Conservation (phyloP, 148 eudicot species). For the Selenicereus undatus region DNA sequence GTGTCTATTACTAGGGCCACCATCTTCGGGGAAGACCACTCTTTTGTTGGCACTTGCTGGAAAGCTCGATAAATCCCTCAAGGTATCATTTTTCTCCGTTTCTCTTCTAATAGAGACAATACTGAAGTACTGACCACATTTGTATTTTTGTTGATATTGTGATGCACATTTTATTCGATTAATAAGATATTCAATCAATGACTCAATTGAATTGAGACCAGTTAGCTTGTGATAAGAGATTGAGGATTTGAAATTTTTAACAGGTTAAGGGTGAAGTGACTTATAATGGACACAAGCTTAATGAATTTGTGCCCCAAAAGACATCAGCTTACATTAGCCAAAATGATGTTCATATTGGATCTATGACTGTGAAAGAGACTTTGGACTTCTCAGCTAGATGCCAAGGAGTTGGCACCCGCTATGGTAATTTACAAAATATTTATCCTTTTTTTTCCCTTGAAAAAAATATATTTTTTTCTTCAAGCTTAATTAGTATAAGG, state of each 20-base stretch:
- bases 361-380: conserved; percentile 96
- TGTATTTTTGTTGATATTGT: not conserved
- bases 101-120: not conserved
- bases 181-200: not conserved
- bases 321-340: conserved; percentile 96
- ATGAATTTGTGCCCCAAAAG: conserved; percentile 81
- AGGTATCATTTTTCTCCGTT: conserved; percentile 36
- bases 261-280: conserved; percentile 73
- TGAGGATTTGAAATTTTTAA: not conserved
- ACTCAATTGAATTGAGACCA: not conserved
- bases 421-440: conserved; percentile 37
- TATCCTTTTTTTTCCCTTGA: not conserved
- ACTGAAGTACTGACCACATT: not conserved
- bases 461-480: too few species aligned
- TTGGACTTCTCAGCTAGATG: conserved; percentile 93
- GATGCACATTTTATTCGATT: not conserved
- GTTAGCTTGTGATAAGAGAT: not conserved
- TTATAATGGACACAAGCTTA: conserved; percentile 70
- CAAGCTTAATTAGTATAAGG: too few species aligned
- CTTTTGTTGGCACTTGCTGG: conserved; percentile 94
- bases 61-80: conserved; percentile 62
- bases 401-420: conserved; percentile 85
- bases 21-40: conserved; percentile 93
- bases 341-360: conserved; percentile 90
- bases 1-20: conserved; percentile 86